Evolutionary conservation across 495 filamentous ascomycete species (phyloP), one percentile per base, ranked within the genome.

Genomic region (Darksidea phi): DNA sequence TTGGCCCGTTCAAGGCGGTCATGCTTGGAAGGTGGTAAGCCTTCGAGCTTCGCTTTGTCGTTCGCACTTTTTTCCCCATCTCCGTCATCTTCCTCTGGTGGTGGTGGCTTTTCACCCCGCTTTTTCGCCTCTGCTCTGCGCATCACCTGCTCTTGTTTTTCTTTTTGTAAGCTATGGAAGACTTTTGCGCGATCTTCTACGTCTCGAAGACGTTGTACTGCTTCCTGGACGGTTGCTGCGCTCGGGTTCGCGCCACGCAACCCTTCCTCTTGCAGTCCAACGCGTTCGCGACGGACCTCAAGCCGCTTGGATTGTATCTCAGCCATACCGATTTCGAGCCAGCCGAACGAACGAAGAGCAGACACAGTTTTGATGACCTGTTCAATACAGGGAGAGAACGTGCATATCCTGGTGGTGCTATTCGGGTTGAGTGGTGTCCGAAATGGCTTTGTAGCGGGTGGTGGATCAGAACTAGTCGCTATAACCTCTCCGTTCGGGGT

Each of bases 371-470:
- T 81, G 28, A 87, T 87, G 8, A 92, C 92, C 73, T 98, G 94
- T 74, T 98, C 94, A 67, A 98, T 91, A 72, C 94, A 98, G 0
- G 94, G 94, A 7, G 87, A 91, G 77, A 98, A 98, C 1, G 92
- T 93, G 74, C 94, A 98, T 60, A 98, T 76, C 60, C 90, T 80
- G 18, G 84, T 82, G 1, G 89, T 75, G 25, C 80, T 75, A 5
- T 77, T 77, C 0, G 88, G 84, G 61, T 91, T 84, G 3, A 98
- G 80, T 0, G 90, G 85, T 0, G 89, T 89, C 21, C 75, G 71
- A 76, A 81, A 84, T 8, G 63, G 61, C 38, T 48, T 48, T 24
- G 41, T 17, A 5, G 55, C n/a, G 0, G 32, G 13, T 24, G 25
- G 45, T 2, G 47, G 43, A 23, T 46, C 55, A 34, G 52, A 3